Conservation (phyloP, 2,329 filamentous ascomycete species). For the Aspergillus awamori region DNA sequence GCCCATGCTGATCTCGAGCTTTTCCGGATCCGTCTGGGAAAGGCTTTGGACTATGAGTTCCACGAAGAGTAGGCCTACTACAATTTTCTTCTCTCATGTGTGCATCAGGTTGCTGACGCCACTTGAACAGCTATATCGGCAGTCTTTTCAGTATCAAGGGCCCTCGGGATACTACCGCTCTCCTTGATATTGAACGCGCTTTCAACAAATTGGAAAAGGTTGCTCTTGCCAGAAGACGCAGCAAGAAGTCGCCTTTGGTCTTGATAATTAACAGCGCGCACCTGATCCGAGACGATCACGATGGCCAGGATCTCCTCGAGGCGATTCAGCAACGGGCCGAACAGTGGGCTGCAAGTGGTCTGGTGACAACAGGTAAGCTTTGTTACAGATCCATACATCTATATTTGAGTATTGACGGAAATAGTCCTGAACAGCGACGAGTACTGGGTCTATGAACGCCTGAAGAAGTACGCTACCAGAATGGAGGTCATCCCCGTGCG, state of each 20-base stretch:
- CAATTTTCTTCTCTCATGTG: not conserved
- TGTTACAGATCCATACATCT: not conserved
- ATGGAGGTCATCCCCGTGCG: slow-evolving; percentile 90
- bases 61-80: slow-evolving; percentile 77
- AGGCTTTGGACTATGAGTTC: slow-evolving; percentile 93
- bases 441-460: slow-evolving; percentile 95
- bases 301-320: slow-evolving; percentile 90
- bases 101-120: slow-evolving; percentile 14
- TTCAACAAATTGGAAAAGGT: slow-evolving; percentile 99
- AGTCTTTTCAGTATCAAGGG: slow-evolving; percentile 93
- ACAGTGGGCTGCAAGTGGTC: slow-evolving; percentile 89
- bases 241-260: slow-evolving; percentile 71
- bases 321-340: slow-evolving; percentile 94
- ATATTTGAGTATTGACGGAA: not conserved
- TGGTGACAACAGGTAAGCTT: slow-evolving; percentile 68
- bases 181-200: slow-evolving; percentile 93
- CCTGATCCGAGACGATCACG: slow-evolving; percentile 85
- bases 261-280: slow-evolving; percentile 94
- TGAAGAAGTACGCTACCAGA: slow-evolving; percentile 88
- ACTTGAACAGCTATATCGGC: slow-evolving; percentile 64
- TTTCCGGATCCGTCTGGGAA: slow-evolving; percentile 88
- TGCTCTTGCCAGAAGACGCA: slow-evolving; percentile 66
- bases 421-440: slow-evolving; percentile 94
- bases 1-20: slow-evolving; percentile 94
- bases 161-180: slow-evolving; percentile 84